These are phyloP conservation scores for Magnolia kwangsiensis DNA, from an alignment of 164 flowering plant species.

Conservation along the genomic window DNA sequence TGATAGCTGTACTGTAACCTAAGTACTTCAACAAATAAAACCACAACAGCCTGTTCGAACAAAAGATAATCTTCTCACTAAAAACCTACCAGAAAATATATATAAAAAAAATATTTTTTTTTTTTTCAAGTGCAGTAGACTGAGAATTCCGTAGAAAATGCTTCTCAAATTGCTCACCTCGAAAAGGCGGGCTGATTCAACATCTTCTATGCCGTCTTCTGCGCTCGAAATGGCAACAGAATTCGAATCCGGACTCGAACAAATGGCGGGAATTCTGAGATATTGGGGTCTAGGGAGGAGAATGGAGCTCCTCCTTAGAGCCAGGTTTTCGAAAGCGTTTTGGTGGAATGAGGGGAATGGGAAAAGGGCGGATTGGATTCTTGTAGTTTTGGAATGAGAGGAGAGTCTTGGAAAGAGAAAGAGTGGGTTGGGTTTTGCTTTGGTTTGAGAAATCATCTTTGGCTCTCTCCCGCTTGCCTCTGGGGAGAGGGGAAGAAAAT, in stretches of 20 bases:
- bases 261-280: background rate
- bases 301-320: background rate
- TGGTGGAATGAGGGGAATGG: background rate
- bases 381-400: background rate
- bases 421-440: background rate
- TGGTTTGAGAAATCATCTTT: background rate
- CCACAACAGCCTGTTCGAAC: background rate
- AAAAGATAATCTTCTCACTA: background rate
- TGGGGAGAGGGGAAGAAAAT: no score
- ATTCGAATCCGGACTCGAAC: conserved; percentile 1
- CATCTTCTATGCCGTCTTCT: conserved; percentile 26
- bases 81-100: background rate
- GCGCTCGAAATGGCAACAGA: background rate
- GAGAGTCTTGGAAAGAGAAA: background rate
- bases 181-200: conserved; percentile 39
- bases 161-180: conserved; percentile 27
- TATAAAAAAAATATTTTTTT: background rate
- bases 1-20: background rate
- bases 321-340: background rate
- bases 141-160: background rate
- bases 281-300: background rate
- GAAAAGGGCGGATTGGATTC: no score
- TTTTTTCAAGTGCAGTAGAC: background rate
- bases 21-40: background rate
- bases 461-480: background rate